These are phyloP conservation scores for Globisporangium rhizosaccharum DNA, from an alignment of 352 stramenopile species.

Conservation along the genomic window DNA sequence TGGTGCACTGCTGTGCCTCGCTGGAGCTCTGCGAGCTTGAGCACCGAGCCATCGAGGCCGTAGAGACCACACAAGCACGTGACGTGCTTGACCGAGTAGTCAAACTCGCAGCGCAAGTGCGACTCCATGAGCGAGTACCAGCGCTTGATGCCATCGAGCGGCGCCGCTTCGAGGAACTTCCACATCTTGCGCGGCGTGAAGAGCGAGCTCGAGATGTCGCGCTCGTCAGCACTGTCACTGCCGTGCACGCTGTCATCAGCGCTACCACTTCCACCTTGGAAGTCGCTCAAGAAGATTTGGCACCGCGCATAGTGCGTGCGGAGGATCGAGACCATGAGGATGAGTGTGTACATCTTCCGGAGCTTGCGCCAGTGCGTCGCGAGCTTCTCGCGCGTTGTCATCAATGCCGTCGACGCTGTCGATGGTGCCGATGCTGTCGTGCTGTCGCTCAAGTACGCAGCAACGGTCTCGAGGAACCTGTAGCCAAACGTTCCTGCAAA, in stretches of 20 bases:
- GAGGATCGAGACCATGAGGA: constrained; percentile 78
- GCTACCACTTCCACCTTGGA: constrained; percentile 8
- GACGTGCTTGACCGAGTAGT: constrained; percentile 71
- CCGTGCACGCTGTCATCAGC: neutral
- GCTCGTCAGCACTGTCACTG: constrained; percentile 7
- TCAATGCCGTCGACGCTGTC: neutral
- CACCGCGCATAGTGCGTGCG: constrained; percentile 65
- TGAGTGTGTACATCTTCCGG: constrained; percentile 79
- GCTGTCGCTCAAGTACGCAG: constrained; percentile 12
- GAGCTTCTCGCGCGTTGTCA: constrained; percentile 6
- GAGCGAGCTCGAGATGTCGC: constrained; percentile 67
- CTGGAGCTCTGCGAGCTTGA: constrained; percentile 25
- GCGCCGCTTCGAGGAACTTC: constrained; percentile 51
- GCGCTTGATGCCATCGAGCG: constrained; percentile 63
- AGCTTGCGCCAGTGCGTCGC: constrained; percentile 45
- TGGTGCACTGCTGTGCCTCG: constrained; percentile 7
- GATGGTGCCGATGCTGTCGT: neutral
- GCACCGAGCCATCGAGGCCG: constrained; percentile 45
- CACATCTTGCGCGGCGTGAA: constrained; percentile 78
- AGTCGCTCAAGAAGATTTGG: constrained; percentile 50
- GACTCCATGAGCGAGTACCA: constrained; percentile 84
- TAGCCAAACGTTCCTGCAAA: constrained; percentile 58
- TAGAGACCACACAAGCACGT: constrained; percentile 71
- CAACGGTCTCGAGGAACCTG: constrained; percentile 49
- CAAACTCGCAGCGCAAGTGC: constrained; percentile 71